Evolutionary conservation across 371 early-diverging fungal species (phyloP).

Genomic region (Actinomucor elegans): DNA sequence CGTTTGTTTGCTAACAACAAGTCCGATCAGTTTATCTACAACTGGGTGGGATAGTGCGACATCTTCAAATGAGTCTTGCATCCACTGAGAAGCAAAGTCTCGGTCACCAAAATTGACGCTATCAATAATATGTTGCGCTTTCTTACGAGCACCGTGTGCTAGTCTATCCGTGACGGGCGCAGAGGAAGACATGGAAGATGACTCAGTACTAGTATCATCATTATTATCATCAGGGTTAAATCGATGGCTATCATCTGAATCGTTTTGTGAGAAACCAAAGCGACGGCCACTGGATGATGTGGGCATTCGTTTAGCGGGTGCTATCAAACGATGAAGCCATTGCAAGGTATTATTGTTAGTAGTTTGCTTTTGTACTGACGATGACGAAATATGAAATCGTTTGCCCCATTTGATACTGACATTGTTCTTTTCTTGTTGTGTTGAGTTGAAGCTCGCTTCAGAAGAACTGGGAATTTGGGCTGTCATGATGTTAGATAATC

Average conservation of each 20-base stretch:
- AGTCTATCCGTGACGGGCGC: slow-evolving; percentile 2
- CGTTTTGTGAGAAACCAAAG: slow-evolving; percentile 46
- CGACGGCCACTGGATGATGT: slow-evolving; percentile 29
- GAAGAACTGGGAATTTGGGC: slow-evolving; percentile 21
- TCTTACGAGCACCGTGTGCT: slow-evolving; percentile 17
- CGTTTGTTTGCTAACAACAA: slow-evolving; percentile 41
- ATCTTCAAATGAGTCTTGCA: slow-evolving; percentile 45
- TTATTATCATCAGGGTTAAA: slow-evolving; percentile 18
- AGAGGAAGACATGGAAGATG: slow-evolving; percentile 2
- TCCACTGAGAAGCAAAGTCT: slow-evolving; percentile 43
- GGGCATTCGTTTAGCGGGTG: slow-evolving; percentile 7
- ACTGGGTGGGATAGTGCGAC: slow-evolving; percentile 39
- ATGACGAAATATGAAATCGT: background rate
- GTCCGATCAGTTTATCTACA: slow-evolving; percentile 35
- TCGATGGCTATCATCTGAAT: slow-evolving; percentile 27
- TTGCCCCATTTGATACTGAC: background rate
- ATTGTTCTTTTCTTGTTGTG: background rate
- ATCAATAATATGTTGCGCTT: slow-evolving; percentile 33
- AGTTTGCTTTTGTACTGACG: background rate
- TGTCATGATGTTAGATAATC: slow-evolving; percentile 29
- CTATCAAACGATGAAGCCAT: slow-evolving; percentile 9
- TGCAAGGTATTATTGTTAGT: background rate
- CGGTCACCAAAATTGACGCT: slow-evolving; percentile 47
- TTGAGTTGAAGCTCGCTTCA: background rate
- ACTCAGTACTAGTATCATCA: background rate